Evolutionary conservation across 2,329 filamentous ascomycete species (phyloP), one percentile per base, ranked within the genome.

Genomic region (Drechslerella coelobrocha): DNA sequence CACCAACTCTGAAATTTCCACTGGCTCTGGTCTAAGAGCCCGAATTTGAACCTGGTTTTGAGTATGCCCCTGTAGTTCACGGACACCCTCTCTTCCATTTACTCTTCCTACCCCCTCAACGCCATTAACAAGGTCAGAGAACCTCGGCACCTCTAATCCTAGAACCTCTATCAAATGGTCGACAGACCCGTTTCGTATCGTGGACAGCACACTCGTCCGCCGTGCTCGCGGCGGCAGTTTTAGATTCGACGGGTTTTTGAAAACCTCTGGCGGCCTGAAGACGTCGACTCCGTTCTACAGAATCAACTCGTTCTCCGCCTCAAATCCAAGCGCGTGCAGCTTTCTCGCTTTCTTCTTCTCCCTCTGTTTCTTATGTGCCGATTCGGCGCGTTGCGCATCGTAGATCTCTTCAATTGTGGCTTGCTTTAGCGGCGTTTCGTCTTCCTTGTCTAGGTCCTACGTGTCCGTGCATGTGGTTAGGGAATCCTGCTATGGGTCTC

Each of bases 381-480:
- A 89, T 77, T 88, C 86, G 77, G 89, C 84, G 79, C 90, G 89
- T 73, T 89, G 89, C 47, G 94, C 79, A 72, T 84, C 85, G 74
- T 88, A 86, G 37, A 96, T 90, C 73, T 88, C 81, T 50, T 88
- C 85, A 51, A 75, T 63, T 1, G 75, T 73, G 81, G 73, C 75
- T 83, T 82, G 74, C 84, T 82, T 75, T 89, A 91, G 29, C 0
- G 91, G 91, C 12, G 91, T 84, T 66, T 95, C 88, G 79, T 99
- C 94, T 79, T 99, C 94, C 77, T 89, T 91, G 82, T 99, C 94
- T 23, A 99, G 86, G 78, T 99, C 94, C 75, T 77, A 52, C 23
- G 10, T 29, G 17, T 12, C 19, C 3, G 1, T 10, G 34, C 9
- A 47, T 45, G 9, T 19, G 29, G 8, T 34, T 2, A 21, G 34